Evolutionary conservation across 2,329 filamentous ascomycete genomes (phyloP), one percentile per base, ranked within the genome.

Genomic region (Plectosphaerella sp.): DNA sequence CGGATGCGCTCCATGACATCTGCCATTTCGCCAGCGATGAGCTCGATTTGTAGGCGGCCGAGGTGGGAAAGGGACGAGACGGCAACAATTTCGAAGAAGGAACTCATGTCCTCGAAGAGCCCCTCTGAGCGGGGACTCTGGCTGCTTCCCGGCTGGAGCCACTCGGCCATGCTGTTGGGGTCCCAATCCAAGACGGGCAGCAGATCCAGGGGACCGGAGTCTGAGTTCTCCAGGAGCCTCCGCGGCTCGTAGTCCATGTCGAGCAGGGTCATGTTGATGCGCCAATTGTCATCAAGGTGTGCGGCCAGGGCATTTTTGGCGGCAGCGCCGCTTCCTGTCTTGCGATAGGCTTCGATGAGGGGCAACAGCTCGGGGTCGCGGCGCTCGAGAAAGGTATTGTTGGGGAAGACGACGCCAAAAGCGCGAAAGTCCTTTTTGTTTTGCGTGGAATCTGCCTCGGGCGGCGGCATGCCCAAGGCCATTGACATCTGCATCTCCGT

Each of bases 11-110:
- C 66, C 57, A 67, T 50, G 16, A 60, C 51, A 39, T 67, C 62
- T 1, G 58, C 51, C 64, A 66, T 64, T 20, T 67, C 65, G 2
- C 63, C 64, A 16, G 58, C 53, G n/a, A 65, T 51, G n/a, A 59
- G 45, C 53, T 65, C 65, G 7, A 64, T 45, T 4, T 50, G 18
- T 16, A 57, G 25, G n/a, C 55, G 49, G n/a, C 45, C 10, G 5
- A 16, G 11, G 9, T 54, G 41, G 6, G n/a, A 5, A 4, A 45
- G 12, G 25, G 45, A 6, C 18, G 47, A 22, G 3, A 41, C 11
- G 7, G 50, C 18, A 0, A 51, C 12, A 10, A 22, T 15, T 2
- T 53, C 28, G 16, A 60, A 55, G 22, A 56, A 47, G 14, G 22
- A 10, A 22, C 50, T 41, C 1, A 57, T 24, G 10, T 39, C 8